Base-by-base conservation (phyloP, 2,329 filamentous ascomycete species). In the Dothiorella sarmentorum region DNA sequence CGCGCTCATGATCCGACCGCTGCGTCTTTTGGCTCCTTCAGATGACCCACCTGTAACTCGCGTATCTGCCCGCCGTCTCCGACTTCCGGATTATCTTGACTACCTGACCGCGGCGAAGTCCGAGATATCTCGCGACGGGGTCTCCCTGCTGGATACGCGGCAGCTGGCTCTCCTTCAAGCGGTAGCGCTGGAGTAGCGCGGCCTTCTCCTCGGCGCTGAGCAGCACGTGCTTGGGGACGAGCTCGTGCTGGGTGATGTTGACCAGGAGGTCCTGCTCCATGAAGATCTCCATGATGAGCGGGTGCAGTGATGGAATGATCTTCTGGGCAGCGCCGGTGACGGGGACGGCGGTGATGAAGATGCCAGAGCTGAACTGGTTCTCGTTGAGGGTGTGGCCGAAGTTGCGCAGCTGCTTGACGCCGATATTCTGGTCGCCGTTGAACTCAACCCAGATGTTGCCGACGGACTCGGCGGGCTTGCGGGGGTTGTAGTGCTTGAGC, bases 51-150 rank as follows among this genome's bases (percentile, higher is more conserved):
- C 93, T 82, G 76, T 99, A 99, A 83, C 91, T 96, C 49, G 94
- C 94, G 76, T 99, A 99, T 56, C 94, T 83, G 62, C 94, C 94
- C 13, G 94, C 94, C 58, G 94, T 99, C 81, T 97, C 94, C 70
- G 88, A 92, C 74, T 88, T 92, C 64, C 94, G 83, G 68, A 99
- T 97, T 68, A 99, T 99, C 84, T 99, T 99, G 69, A 99, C 94
- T 3, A 99, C 92, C 76, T 97, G 90, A 3, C 92, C 91, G 71
- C 92, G 84, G 79, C 89, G 88, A 62, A 99, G 79, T 11, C 94
- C 94, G 58, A 97, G 79, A 74, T 97, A 99, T 68, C 89, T 87
- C 24, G 94, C 90, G 55, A 99, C 91, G 3, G 94, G 94, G 73
- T 99, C 94, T 65, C 89, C 90, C 65, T 89, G 84, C 74, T 96